These are phyloP conservation scores for Coffea humblotiana DNA, from an alignment of 305 asterid species.

Conservation along the genomic window DNA sequence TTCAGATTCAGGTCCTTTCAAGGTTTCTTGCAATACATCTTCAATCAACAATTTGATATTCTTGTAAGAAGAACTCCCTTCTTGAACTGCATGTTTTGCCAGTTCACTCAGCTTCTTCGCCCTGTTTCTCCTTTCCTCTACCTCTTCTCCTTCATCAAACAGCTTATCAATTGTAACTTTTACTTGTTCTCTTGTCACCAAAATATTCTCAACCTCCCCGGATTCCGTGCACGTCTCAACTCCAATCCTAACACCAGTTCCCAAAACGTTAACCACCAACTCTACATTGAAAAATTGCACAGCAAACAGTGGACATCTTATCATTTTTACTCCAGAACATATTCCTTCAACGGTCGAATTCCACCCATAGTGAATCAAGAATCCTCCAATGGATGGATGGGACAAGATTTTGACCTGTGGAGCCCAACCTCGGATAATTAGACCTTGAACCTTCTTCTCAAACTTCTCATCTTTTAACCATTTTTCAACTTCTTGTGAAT, in stretches of 20 bases:
- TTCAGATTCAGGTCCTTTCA: too few species aligned
- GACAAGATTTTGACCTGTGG: slow-evolving; percentile 60
- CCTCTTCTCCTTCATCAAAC: slow-evolving; percentile 41
- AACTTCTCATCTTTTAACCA: slow-evolving; percentile 45
- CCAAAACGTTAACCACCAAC: slow-evolving; percentile 34
- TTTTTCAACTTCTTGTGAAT: slow-evolving; percentile 19
- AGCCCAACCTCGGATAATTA: slow-evolving; percentile 62
- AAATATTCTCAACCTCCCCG: slow-evolving; percentile 18
- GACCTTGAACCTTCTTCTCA: slow-evolving; percentile 43
- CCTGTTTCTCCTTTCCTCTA: slow-evolving; percentile 33
- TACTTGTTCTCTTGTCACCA: slow-evolving; percentile 32
- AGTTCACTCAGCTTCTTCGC: slow-evolving; percentile 31
- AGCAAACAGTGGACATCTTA: slow-evolving; percentile 66
- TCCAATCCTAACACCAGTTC: slow-evolving; percentile 48
- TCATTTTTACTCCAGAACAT: slow-evolving; percentile 51
- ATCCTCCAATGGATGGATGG: slow-evolving; percentile 47
- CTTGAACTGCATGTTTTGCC: slow-evolving; percentile 39
- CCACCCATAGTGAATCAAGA: slow-evolving; percentile 70
- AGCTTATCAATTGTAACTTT: slow-evolving; percentile 24
- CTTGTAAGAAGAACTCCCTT: slow-evolving; percentile 42
- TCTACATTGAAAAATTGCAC: slow-evolving; percentile 64
- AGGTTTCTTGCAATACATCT: slow-evolving; percentile 30
- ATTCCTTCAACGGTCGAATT: slow-evolving; percentile 58
- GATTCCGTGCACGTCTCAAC: slow-evolving; percentile 17
- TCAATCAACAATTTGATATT: slow-evolving; percentile 38